Evolutionary conservation across 2,329 filamentous ascomycete genomes (phyloP).

Genomic region (Purpureocillium lavendulum): DNA sequence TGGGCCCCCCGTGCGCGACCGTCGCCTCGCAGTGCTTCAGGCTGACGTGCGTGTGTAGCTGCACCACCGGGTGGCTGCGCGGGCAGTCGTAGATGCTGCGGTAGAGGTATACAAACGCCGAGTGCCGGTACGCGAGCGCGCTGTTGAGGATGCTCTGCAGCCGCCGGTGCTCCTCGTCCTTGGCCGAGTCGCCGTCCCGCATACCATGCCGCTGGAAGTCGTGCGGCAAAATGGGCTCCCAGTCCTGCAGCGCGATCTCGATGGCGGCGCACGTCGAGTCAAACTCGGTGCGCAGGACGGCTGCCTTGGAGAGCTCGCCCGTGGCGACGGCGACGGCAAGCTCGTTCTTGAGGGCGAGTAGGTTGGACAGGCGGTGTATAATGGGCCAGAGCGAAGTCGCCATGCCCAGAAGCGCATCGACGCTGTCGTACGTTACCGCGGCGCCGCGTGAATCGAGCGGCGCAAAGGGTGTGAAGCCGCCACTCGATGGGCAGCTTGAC

Average conservation of each 20-base stretch:
- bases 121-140: constrained; percentile 52
- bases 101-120: constrained; percentile 49
- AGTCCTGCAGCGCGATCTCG: constrained; percentile 44
- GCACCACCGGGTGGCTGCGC: constrained; percentile 40
- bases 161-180: constrained; percentile 26
- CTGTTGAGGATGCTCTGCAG: constrained; percentile 50
- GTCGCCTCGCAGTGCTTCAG: constrained; percentile 47
- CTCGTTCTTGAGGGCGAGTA: constrained; percentile 43
- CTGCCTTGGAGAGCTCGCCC: constrained; percentile 33
- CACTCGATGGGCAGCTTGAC: constrained; percentile 38
- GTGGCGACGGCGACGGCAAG: constrained; percentile 35
- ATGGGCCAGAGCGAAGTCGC: constrained; percentile 56
- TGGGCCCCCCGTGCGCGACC: constrained; percentile 47
- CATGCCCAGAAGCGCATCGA: constrained; percentile 53
- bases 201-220: constrained; percentile 14
- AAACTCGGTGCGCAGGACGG: constrained; percentile 40
- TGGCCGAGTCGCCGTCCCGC: neutral
- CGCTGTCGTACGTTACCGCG: constrained; percentile 40
- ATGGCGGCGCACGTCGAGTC: constrained; percentile 44
- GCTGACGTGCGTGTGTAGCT: constrained; percentile 41
- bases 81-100: constrained; percentile 42
- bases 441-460: constrained; percentile 33
- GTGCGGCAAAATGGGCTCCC: constrained; percentile 43
- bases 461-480: constrained; percentile 37
- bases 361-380: constrained; percentile 50